Conservation (phyloP, 2,329 filamentous ascomycete genomes). For the Ophiostoma populinum region DNA sequence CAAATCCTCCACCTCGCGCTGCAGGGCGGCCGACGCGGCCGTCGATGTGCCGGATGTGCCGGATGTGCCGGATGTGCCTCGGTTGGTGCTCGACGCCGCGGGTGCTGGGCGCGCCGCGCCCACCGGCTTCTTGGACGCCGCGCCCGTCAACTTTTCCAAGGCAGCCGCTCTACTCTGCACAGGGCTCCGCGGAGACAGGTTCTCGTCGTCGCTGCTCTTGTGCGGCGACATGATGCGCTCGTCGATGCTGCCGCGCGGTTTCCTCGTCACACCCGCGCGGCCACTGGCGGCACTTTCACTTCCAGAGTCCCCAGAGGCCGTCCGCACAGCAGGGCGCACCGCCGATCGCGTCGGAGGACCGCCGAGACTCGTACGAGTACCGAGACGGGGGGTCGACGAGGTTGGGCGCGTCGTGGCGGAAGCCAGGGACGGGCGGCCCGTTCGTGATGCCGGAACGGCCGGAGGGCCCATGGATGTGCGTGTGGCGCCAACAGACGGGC, state of each 20-base stretch:
- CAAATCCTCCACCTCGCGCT: slow-evolving; percentile 65
- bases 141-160: slow-evolving; percentile 32
- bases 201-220: slow-evolving; percentile 33
- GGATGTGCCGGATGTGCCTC: slow-evolving; percentile 16
- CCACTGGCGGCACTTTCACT: slow-evolving; percentile 16
- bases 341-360: slow-evolving; percentile 15
- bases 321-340: slow-evolving; percentile 23
- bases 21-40: too few relatives aligned
- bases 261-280: slow-evolving; percentile 16
- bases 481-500: slow-evolving; percentile 33
- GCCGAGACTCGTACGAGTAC: slow-evolving; percentile 10
- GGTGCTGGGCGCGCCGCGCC: slow-evolving; percentile 1
- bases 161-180: slow-evolving; percentile 31
- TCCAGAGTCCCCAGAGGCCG: slow-evolving; percentile 30
- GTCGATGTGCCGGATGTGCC: slow-evolving; percentile 16
- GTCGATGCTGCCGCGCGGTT: slow-evolving; percentile 18
- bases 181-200: slow-evolving; percentile 32
- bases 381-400: slow-evolving; percentile 7
- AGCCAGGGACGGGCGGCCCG: slow-evolving; percentile 26
- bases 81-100: slow-evolving; percentile 14
- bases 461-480: slow-evolving; percentile 55
- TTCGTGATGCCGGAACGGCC: slow-evolving; percentile 26
- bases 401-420: slow-evolving; percentile 15
- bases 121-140: slow-evolving; percentile 11
- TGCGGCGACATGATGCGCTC: slow-evolving; percentile 20